These are phyloP conservation scores for Leptodermis oblonga DNA, from an alignment of 257 asterid genomes.

Conservation along the genomic window DNA sequence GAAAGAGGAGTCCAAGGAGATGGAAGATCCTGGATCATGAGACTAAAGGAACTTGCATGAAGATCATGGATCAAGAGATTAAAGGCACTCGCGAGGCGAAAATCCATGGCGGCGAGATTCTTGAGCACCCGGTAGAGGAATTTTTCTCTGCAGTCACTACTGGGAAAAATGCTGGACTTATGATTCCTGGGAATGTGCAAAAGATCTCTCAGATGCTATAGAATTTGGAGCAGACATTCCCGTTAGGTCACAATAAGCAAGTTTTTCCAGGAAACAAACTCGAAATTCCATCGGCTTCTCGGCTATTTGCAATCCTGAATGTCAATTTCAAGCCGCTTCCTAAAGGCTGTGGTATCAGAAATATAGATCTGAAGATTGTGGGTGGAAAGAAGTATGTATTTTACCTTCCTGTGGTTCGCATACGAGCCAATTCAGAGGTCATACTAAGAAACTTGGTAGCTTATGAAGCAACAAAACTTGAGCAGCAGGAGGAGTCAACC, in stretches of 20 bases:
- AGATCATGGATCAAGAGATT: neutral
- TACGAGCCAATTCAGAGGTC: slow-evolving; percentile 14
- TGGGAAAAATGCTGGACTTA: neutral
- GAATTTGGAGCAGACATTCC: neutral
- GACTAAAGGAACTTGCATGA: neutral
- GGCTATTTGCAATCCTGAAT: neutral
- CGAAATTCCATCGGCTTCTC: neutral
- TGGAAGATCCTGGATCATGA: neutral
- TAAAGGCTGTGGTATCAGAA: neutral
- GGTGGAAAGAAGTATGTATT: neutral
- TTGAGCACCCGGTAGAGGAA: neutral
- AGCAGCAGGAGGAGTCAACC: neutral
- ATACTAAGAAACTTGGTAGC: slow-evolving; percentile 16
- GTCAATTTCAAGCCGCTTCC: neutral
- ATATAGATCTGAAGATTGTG: neutral
- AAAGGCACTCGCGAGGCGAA: neutral
- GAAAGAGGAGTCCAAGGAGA: no score
- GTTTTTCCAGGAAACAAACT: neutral
- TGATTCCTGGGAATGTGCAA: neutral
- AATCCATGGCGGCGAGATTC: neutral
- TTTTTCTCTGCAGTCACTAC: neutral
- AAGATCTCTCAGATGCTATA: neutral
- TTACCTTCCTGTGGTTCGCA: neutral
- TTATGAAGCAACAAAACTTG: neutral
- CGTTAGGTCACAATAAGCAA: no score